A percentile compares a stretch with the other conserved stretches of the same genome.
Evolutionary conservation across 2,329 filamentous ascomycete species (phyloP).

Genomic region (Sclerotinia borealis): DNA sequence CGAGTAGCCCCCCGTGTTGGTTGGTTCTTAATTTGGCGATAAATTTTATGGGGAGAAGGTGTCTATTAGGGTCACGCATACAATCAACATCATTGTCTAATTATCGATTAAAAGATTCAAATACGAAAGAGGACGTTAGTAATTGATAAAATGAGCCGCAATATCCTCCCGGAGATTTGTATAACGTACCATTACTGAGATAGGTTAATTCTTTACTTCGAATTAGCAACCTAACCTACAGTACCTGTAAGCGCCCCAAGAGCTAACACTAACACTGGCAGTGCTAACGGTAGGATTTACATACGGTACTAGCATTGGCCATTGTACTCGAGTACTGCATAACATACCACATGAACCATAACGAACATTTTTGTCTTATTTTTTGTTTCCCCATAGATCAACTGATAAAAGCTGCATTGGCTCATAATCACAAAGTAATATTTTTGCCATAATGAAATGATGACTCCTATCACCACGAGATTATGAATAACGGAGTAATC

Average conservation of each 20-base stretch:
- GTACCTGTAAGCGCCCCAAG: neutral
- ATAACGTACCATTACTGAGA: neutral
- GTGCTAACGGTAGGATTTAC: neutral
- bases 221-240: neutral
- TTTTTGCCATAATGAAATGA: neutral
- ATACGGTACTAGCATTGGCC: neutral
- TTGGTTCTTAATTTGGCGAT: neutral
- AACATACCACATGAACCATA: neutral
- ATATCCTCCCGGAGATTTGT: neutral
- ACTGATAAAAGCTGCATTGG: neutral
- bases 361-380: neutral
- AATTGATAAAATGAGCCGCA: neutral
- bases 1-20: too few species aligned
- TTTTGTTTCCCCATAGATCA: neutral
- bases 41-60: neutral
- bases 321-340: neutral
- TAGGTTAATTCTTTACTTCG: too few species aligned
- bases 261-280: neutral
- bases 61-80: neutral
- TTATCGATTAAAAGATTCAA: neutral
- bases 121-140: neutral
- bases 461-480: neutral
- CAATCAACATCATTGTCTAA: neutral
- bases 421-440: neutral
- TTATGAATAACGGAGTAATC: neutral